Evolutionary conservation across 106 monocot genomes (phyloP).

Genomic region (Dioscorea alata): DNA sequence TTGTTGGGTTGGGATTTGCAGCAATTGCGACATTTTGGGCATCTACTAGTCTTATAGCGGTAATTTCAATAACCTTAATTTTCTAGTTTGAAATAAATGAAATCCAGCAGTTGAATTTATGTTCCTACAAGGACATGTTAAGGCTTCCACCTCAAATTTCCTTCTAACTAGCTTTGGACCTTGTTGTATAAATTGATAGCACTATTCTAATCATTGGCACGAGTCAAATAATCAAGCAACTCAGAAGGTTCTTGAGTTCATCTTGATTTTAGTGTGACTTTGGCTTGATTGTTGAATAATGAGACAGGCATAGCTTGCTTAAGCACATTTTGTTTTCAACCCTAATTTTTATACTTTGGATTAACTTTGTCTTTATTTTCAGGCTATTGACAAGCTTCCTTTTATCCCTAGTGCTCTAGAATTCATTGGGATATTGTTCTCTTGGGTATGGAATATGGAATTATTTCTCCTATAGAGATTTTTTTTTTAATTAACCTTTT

Average conservation of each 20-base stretch:
- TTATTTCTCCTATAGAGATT: too few relatives aligned
- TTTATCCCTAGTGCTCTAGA: constrained; percentile 52
- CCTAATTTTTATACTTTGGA: not conserved
- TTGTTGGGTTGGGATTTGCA: constrained; percentile 80
- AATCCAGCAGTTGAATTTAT: not conserved
- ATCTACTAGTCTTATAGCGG: constrained; percentile 53
- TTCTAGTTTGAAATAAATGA: not conserved
- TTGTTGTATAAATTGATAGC: too few relatives aligned
- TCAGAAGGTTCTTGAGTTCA: too few relatives aligned
- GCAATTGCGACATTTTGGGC: constrained; percentile 74
- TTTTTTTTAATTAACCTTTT: too few relatives aligned
- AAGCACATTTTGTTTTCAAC: not conserved
- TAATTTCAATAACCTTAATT: constrained; percentile 16
- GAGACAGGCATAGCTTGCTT: not conserved
- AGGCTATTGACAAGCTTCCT: constrained; percentile 86
- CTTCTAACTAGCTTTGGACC: too few relatives aligned
- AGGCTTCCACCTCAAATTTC: too few relatives aligned
- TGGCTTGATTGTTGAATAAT: not conserved
- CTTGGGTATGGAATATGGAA: constrained; percentile 42
- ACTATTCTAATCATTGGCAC: not conserved
- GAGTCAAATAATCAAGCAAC: too few relatives aligned
- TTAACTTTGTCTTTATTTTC: constrained; percentile 7
- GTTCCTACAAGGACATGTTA: not conserved
- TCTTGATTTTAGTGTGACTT: not conserved
- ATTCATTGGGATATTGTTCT: constrained; percentile 77